Evolutionary conservation across 2,329 filamentous ascomycete species (phyloP).

Genomic region (Fusarium sulawesiense): DNA sequence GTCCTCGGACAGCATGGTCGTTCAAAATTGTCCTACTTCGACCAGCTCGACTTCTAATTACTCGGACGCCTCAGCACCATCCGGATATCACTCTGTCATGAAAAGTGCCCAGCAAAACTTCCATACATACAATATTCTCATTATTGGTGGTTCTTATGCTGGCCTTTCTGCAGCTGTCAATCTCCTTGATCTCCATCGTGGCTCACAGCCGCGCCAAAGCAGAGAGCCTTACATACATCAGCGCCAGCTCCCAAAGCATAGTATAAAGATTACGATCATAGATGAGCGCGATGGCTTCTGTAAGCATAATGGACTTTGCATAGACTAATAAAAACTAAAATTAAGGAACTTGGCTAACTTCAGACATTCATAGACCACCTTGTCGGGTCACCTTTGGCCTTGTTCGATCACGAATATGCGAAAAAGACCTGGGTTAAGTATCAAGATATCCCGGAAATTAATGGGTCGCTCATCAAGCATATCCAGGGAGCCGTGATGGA

Average conservation of each 20-base stretch:
- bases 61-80: neutral
- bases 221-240: neutral
- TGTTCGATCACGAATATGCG: neutral
- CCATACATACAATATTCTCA: neutral
- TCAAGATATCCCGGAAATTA: neutral
- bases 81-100: neutral
- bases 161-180: neutral
- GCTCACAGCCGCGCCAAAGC: neutral
- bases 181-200: neutral
- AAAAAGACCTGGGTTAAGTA: neutral
- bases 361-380: neutral
- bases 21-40: neutral
- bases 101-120: neutral
- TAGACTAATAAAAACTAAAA: neutral
- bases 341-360: neutral
- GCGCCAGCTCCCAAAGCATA: neutral
- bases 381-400: conserved; percentile 1
- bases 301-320: neutral
- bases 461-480: neutral
- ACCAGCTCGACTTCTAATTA: neutral
- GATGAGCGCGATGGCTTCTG: conserved; percentile 1
- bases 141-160: conserved; percentile 4
- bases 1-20: neutral
- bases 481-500: neutral
- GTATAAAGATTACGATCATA: neutral